A percentile compares a stretch with the other conserved stretches of the same genome.
phyloP scores from a whole-genome alignment of 2,329 filamentous ascomycete species.

The Arthrobotrys sphaeroides region DNA sequence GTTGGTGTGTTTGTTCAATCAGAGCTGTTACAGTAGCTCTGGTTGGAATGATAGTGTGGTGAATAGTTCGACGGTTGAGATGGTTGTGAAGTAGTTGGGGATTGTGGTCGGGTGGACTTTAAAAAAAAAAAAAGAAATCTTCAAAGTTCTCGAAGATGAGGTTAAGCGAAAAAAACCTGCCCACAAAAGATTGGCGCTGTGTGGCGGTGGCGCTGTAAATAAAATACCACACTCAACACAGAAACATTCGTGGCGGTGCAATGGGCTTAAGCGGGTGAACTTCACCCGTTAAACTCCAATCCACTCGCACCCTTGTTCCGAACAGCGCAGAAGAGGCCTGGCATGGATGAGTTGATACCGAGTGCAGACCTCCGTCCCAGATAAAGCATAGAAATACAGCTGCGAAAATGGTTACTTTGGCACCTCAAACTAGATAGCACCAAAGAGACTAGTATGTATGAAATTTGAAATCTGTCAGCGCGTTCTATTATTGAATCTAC shows the following conservation, averaged over 20 bases:
- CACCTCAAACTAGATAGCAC: too few relatives aligned
- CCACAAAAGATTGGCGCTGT: constrained; percentile 9
- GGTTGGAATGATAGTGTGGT: too few relatives aligned
- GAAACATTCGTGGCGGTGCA: constrained; percentile 3
- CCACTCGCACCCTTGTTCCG: too few relatives aligned
- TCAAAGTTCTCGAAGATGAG: constrained; percentile 25
- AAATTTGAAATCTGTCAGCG: neutral
- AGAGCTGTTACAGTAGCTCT: neutral
- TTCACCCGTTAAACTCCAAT: too few relatives aligned
- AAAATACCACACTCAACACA: constrained; percentile 35
- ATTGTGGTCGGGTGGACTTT: neutral
- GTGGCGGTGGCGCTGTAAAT: neutral
- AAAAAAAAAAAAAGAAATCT: constrained; percentile 32
- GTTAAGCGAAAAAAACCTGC: constrained; percentile 51
- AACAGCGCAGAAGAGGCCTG: too few relatives aligned
- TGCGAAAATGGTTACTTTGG: too few relatives aligned
- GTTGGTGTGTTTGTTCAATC: constrained; percentile 18
- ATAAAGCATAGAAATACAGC: too few relatives aligned
- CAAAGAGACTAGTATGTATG: too few relatives aligned
- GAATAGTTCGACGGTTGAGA: too few relatives aligned
- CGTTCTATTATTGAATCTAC: neutral
- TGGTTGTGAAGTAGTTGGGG: neutral
- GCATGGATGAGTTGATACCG: too few relatives aligned
- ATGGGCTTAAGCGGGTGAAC: too few relatives aligned
- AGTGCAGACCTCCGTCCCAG: too few relatives aligned